Percentiles rank a stretch among this genome's conserved stretches.
Conservation (phyloP, 352 stramenopile genomes). For the Globisporangium nunn region DNA sequence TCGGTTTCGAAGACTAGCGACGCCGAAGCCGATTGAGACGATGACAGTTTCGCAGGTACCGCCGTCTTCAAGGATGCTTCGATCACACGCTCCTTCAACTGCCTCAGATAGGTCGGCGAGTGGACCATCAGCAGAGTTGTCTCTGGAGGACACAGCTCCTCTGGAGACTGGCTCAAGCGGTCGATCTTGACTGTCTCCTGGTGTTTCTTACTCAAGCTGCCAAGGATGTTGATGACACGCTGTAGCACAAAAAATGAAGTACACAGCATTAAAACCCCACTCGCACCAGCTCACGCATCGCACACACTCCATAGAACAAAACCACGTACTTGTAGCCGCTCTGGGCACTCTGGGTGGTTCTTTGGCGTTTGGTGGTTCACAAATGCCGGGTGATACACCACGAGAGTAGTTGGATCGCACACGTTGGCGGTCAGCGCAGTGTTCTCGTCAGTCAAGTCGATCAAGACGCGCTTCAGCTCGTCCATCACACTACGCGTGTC, state of each 20-base stretch:
- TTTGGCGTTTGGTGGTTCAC: slow-evolving; percentile 81
- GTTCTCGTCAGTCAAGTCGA: slow-evolving; percentile 67
- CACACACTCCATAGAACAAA: slow-evolving; percentile 3
- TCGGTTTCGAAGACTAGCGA: slow-evolving; percentile 79
- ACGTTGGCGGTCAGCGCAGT: slow-evolving; percentile 14
- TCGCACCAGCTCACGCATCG: background rate
- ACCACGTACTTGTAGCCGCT: slow-evolving; percentile 66
- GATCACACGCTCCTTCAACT: slow-evolving; percentile 56
- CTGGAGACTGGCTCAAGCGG: slow-evolving; percentile 50
- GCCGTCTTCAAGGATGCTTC: slow-evolving; percentile 39
- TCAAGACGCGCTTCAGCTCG: slow-evolving; percentile 73
- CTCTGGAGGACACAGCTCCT: slow-evolving; percentile 67
- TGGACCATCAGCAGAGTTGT: slow-evolving; percentile 78
- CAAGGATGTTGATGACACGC: slow-evolving; percentile 66
- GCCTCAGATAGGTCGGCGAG: slow-evolving; percentile 70
- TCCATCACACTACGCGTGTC: slow-evolving; percentile 37
- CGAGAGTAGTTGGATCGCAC: slow-evolving; percentile 45
- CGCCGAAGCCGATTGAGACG: slow-evolving; percentile 27
- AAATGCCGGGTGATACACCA: slow-evolving; percentile 80
- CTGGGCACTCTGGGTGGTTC: slow-evolving; percentile 75
- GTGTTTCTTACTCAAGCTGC: slow-evolving; percentile 54
- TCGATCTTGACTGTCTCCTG: slow-evolving; percentile 65
- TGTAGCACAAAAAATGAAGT: slow-evolving; percentile 10
- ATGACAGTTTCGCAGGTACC: slow-evolving; percentile 16
- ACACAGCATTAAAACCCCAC: background rate